phyloP scores from a whole-genome alignment of 257 asterid species.

The Ocimum tenuiflorum region DNA sequence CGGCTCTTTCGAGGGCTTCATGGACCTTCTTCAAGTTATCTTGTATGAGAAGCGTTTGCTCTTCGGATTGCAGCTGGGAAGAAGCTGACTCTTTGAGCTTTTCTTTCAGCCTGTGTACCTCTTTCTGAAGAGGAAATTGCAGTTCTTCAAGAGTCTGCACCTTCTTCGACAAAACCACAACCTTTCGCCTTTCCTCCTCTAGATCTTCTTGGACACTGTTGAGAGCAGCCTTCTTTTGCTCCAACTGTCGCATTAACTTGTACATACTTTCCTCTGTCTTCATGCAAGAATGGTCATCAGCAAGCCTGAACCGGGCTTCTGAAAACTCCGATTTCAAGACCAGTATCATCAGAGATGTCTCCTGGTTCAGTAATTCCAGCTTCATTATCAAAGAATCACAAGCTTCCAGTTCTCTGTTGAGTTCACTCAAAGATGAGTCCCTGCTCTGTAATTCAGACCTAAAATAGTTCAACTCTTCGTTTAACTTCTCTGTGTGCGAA shows the following conservation, averaged over 20 bases:
- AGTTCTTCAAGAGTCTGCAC: slow-evolving; percentile 36
- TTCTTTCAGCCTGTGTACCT: slow-evolving; percentile 38
- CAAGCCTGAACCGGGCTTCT: slow-evolving; percentile 44
- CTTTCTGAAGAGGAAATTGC: slow-evolving; percentile 46
- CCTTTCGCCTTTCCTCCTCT: slow-evolving; percentile 52
- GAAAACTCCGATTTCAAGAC: slow-evolving; percentile 54
- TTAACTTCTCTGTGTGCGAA: slow-evolving; percentile 40
- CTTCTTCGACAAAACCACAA: slow-evolving; percentile 34
- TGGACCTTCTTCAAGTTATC: slow-evolving; percentile 40
- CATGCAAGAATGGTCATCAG: slow-evolving; percentile 27
- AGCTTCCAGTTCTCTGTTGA: slow-evolving; percentile 49
- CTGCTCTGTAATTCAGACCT: slow-evolving; percentile 37
- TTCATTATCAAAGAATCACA: slow-evolving; percentile 47
- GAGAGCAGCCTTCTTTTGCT: slow-evolving; percentile 45
- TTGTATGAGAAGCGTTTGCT: slow-evolving; percentile 46
- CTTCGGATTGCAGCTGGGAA: slow-evolving; percentile 33
- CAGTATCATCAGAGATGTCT: slow-evolving; percentile 45
- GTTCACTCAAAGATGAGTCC: slow-evolving; percentile 40
- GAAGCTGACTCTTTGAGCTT: slow-evolving; percentile 44
- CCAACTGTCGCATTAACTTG: slow-evolving; percentile 41
- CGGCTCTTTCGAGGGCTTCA: slow-evolving; percentile 55
- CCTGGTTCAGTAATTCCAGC: slow-evolving; percentile 57
- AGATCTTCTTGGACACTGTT: slow-evolving; percentile 40
- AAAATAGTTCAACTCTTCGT: slow-evolving; percentile 39
- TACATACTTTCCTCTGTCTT: slow-evolving; percentile 24